Percentiles rank a stretch among this genome's conserved stretches.
phyloP scores from a whole-genome alignment of 768 basidiomycete species.

The Suillus brevipes region DNA sequence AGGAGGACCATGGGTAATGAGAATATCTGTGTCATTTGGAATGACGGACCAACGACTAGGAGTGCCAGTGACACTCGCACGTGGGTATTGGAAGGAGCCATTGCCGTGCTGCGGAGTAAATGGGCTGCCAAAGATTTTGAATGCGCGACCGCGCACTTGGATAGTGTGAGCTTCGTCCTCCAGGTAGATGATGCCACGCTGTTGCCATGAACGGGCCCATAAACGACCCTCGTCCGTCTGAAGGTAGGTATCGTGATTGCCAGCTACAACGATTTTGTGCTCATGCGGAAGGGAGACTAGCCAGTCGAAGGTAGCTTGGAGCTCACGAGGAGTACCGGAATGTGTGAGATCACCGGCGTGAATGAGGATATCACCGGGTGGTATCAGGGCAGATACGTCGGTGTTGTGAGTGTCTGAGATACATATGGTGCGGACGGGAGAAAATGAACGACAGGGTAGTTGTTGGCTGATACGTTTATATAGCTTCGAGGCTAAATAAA shows the following conservation, averaged over 20 bases:
- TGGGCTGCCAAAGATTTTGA: slow-evolving; percentile 42
- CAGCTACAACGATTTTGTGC: slow-evolving; percentile 44
- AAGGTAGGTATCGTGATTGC: slow-evolving; percentile 43
- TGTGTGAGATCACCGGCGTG: slow-evolving; percentile 43
- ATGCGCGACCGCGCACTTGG: slow-evolving; percentile 28
- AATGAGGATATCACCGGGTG: slow-evolving; percentile 42
- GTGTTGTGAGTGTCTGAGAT: slow-evolving; percentile 33
- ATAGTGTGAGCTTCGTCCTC: slow-evolving; percentile 32
- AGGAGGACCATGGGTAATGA: slow-evolving; percentile 47
- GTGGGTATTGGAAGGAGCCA: slow-evolving; percentile 39
- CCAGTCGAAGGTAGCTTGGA: slow-evolving; percentile 33
- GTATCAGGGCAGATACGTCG: slow-evolving; percentile 29
- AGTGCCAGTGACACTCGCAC: slow-evolving; percentile 4
- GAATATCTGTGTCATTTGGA: slow-evolving; percentile 36
- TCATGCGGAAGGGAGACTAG: slow-evolving; percentile 35
- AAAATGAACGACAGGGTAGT: neutral
- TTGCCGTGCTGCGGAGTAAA: slow-evolving; percentile 38
- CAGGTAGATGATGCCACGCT: slow-evolving; percentile 35
- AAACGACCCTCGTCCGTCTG: slow-evolving; percentile 17
- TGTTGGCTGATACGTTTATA: neutral
- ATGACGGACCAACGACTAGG: slow-evolving; percentile 27
- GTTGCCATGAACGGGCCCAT: slow-evolving; percentile 21
- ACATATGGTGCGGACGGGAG: neutral
- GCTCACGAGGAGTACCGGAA: slow-evolving; percentile 35
- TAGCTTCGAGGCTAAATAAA: neutral